Conservation (phyloP, 2,329 filamentous ascomycete genomes). For the Nemania diffusa region DNA sequence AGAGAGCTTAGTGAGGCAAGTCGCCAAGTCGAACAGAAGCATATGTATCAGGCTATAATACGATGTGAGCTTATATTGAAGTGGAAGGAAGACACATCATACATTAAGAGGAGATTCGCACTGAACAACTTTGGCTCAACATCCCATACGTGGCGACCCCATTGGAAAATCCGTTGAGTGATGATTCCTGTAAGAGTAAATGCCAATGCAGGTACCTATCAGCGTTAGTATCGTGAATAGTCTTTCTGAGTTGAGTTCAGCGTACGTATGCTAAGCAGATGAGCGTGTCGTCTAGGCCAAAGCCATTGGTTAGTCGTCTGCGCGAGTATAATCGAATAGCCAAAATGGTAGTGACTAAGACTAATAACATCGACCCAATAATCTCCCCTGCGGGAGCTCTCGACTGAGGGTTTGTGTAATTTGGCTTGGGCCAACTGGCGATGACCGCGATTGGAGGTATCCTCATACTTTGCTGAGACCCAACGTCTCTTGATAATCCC, state of each 20-base stretch:
- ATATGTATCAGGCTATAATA: conserved; percentile 47
- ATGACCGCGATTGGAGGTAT: conserved; percentile 41
- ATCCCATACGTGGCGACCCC: conserved; percentile 52
- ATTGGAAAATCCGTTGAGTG: conserved; percentile 44
- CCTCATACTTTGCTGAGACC: conserved; percentile 40
- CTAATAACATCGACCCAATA: conserved; percentile 44
- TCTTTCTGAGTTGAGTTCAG: neutral
- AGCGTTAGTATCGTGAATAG: neutral
- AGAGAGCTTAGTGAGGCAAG: conserved; percentile 55
- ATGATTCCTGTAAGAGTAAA: conserved; percentile 49
- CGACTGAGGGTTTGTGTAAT: conserved; percentile 49
- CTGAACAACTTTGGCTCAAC: conserved; percentile 39
- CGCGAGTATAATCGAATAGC: conserved; percentile 52
- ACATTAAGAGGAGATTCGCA: conserved; percentile 46
- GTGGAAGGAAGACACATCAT: conserved; percentile 15
- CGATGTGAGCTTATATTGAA: neutral
- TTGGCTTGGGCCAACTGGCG: conserved; percentile 48
- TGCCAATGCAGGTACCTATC: conserved; percentile 46
- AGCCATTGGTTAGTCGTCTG: conserved; percentile 48
- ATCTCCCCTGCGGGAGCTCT: conserved; percentile 47
- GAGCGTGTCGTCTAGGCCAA: conserved; percentile 52
- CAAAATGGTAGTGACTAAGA: conserved; percentile 47
- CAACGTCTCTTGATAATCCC: neutral
- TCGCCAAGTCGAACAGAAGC: conserved; percentile 53
- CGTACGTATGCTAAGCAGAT: conserved; percentile 52